Conservation (phyloP, 805 yeast species). For the Teunomyces aglyptinius region DNA sequence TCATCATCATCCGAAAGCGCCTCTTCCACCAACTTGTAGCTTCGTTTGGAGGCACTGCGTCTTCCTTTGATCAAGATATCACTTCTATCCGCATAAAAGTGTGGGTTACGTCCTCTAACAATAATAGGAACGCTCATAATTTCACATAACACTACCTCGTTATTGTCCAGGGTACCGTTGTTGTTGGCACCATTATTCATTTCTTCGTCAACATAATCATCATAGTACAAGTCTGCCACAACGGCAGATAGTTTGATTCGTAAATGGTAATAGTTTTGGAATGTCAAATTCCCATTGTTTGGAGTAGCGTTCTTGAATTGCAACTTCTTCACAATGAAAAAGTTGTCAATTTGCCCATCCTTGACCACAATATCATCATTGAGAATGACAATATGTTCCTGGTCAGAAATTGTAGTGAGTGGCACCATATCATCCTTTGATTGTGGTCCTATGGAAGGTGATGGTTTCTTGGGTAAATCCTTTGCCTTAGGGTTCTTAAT, state of each 20-base stretch:
- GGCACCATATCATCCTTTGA: slow-evolving; percentile 12
- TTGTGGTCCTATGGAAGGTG: background rate
- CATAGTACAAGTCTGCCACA: slow-evolving; percentile 38
- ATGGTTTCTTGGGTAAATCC: slow-evolving; percentile 8
- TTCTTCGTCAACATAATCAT: slow-evolving; percentile 36
- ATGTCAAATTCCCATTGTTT: slow-evolving; percentile 46
- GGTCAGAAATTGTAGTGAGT: slow-evolving; percentile 16
- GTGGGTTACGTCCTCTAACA: slow-evolving; percentile 61
- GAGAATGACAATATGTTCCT: slow-evolving; percentile 25
- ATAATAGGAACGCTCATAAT: slow-evolving; percentile 46
- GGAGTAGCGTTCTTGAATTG: slow-evolving; percentile 54
- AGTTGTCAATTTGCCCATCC: slow-evolving; percentile 25
- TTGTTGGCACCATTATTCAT: slow-evolving; percentile 12
- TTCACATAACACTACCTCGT: slow-evolving; percentile 31
- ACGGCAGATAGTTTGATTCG: slow-evolving; percentile 32
- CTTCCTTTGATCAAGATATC: slow-evolving; percentile 42
- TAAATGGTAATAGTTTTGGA: slow-evolving; percentile 47
- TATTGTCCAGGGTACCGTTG: slow-evolving; percentile 17
- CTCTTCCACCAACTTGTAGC: slow-evolving; percentile 13
- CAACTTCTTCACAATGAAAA: slow-evolving; percentile 37
- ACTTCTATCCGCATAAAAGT: slow-evolving; percentile 54
- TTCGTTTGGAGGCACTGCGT: slow-evolving; percentile 6
- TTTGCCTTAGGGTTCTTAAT: slow-evolving; percentile 20
- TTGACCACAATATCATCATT: slow-evolving; percentile 21
- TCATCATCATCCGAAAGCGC: slow-evolving; percentile 2